Evolutionary conservation across 495 filamentous ascomycete genomes (phyloP).

Genomic region (Tuber brumale): DNA sequence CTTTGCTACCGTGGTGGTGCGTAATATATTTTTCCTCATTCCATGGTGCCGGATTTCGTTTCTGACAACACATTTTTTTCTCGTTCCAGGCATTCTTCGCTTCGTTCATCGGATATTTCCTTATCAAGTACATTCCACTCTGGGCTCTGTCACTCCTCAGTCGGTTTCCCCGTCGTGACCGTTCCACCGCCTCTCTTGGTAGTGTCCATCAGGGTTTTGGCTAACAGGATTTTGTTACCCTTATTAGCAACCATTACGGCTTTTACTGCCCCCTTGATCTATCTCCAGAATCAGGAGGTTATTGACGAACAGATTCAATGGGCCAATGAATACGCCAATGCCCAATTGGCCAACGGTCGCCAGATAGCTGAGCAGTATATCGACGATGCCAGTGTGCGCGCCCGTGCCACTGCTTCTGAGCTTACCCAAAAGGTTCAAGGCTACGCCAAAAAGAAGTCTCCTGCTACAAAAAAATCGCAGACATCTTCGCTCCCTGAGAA

Average conservation of each 20-base stretch:
- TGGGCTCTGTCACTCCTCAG: conserved; percentile 79
- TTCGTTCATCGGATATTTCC: conserved; percentile 80
- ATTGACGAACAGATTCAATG: conserved; percentile 80
- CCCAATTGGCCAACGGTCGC: conserved; percentile 75
- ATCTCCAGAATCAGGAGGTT: conserved; percentile 85
- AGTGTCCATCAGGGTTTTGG: not conserved
- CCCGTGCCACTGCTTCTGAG: conserved; percentile 75
- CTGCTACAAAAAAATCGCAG: not conserved
- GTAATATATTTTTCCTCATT: conserved; percentile 42
- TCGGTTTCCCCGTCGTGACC: conserved; percentile 16
- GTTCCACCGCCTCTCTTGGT: not conserved
- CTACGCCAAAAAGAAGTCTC: conserved; percentile 45
- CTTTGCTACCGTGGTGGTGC: conserved; percentile 68
- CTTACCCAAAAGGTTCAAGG: conserved; percentile 79
- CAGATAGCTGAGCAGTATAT: conserved; percentile 77
- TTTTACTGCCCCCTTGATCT: conserved; percentile 84
- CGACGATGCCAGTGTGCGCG: conserved; percentile 62
- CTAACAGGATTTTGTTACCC: conserved; percentile 9
- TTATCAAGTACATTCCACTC: conserved; percentile 87
- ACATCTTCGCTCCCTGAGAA: not conserved
- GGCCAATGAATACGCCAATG: conserved; percentile 61
- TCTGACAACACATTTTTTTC: conserved; percentile 18
- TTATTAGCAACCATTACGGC: conserved; percentile 55
- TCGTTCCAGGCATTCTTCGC: conserved; percentile 61
- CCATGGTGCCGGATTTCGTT: conserved; percentile 3